Conservation (phyloP, 2,329 filamentous ascomycete species). For the Nemania sp. region DNA sequence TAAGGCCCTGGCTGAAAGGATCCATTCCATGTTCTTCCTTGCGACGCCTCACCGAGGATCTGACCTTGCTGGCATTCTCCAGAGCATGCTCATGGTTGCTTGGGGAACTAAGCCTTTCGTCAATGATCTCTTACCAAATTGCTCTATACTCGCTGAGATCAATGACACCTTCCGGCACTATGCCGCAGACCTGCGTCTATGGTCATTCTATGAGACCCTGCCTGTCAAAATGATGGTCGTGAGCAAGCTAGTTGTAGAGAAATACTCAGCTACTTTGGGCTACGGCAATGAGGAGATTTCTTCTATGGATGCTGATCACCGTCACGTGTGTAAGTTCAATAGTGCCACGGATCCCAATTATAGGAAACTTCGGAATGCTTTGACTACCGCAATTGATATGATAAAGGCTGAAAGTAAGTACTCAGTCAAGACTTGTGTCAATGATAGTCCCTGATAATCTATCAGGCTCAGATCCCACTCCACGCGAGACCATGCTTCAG, state of each 20-base stretch:
- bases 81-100: constrained; percentile 42
- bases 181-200: constrained; percentile 41
- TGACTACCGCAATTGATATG: constrained; percentile 36
- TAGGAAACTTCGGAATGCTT: constrained; percentile 38
- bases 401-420: constrained; percentile 22
- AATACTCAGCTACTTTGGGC: constrained; percentile 30
- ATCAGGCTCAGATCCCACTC: constrained; percentile 4
- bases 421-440: constrained; percentile 9
- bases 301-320: constrained; percentile 42
- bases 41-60: constrained; percentile 48
- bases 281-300: constrained; percentile 36
- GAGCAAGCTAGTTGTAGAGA: constrained; percentile 42
- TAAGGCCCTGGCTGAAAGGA: constrained; percentile 34
- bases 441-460: constrained; percentile 12
- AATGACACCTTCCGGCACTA: constrained; percentile 51
- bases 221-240: constrained; percentile 32
- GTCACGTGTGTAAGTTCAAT: constrained; percentile 43
- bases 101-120: constrained; percentile 43
- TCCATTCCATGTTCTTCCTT: constrained; percentile 45
- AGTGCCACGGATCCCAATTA: constrained; percentile 40
- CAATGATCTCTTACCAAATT: constrained; percentile 43
- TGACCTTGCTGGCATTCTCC: constrained; percentile 42
- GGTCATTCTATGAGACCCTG: constrained; percentile 52
- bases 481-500: constrained; percentile 16
- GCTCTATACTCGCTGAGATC: constrained; percentile 42